Percentiles rank a stretch among this genome's conserved stretches.
These are phyloP conservation scores for Talaromyces sp. DNA, from an alignment of 2,329 filamentous ascomycete species.

Conservation along the genomic window DNA sequence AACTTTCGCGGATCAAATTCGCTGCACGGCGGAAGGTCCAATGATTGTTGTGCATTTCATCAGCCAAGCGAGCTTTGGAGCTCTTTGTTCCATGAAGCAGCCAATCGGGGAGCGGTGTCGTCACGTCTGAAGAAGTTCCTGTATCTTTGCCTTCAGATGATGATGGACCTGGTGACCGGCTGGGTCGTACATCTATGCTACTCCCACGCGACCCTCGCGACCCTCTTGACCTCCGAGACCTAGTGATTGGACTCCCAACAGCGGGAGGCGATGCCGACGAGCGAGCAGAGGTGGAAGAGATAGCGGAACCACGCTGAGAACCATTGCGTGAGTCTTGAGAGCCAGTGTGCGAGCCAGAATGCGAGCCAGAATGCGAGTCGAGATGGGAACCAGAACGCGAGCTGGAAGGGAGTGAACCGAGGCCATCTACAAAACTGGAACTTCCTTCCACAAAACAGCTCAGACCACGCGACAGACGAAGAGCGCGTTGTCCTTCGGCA, in stretches of 20 bases:
- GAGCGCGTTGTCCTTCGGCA: constrained; percentile 51
- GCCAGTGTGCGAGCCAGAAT: constrained; percentile 1
- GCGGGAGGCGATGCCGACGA: constrained; percentile 11
- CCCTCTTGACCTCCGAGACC: constrained; percentile 11
- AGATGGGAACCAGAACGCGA: constrained; percentile 20
- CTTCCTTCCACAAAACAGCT: constrained; percentile 55
- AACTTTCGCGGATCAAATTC: constrained; percentile 47
- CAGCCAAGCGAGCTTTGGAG: constrained; percentile 25
- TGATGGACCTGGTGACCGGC: constrained; percentile 28
- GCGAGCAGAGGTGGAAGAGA: constrained; percentile 23
- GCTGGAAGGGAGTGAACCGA: constrained; percentile 22
- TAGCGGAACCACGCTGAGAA: constrained; percentile 24
- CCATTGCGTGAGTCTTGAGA: neutral
- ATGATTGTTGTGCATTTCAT: constrained; percentile 37
- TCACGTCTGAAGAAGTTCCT: constrained; percentile 26
- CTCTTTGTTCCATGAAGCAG: constrained; percentile 26
- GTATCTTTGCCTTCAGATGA: constrained; percentile 30
- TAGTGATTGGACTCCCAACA: neutral
- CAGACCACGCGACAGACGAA: constrained; percentile 55
- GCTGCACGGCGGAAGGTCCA: constrained; percentile 50
- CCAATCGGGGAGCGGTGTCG: constrained; percentile 33
- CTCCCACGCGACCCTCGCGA: constrained; percentile 19
- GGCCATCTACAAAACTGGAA: constrained; percentile 37
- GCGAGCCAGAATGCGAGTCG: neutral
- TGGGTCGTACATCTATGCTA: constrained; percentile 12